Evolutionary conservation across 1,284 basidiomycete species (phyloP), one percentile per base, ranked within the genome.

Genomic region (Moniliella sp.): DNA sequence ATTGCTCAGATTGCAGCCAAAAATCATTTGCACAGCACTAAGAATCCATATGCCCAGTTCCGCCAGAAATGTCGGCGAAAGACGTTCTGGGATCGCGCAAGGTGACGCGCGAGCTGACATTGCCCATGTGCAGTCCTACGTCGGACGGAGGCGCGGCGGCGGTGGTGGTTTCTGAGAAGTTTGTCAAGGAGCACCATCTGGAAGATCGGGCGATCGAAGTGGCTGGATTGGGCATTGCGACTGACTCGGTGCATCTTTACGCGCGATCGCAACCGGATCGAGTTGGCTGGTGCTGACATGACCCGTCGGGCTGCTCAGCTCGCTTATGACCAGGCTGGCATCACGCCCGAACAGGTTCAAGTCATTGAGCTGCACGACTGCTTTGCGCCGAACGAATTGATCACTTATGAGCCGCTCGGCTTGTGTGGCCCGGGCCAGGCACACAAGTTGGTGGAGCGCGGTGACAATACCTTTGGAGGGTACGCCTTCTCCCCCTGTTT

Each of bases 41-140:
- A 76, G 33, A 83, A 83, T 48, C 79, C 80, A 0, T 83, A 84
- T 48, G 75, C 78, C 1, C 80, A 83, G 53, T 83, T 84, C 63
- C 69, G 51, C 14, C 36, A 33, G 23, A 34, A 42, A 8, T 45
- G 3, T 25, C 33, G 26, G 31, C 36, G 19, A 38, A 42, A 15
- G 41, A 52, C 25, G 43, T 55, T 5, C 23, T 31, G 33, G 45
- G 48, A 33, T 40, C 51, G 18, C 42, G 48, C 19, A 48, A 50
- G 61, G 72, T 81, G 52, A 76, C 69, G 17, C 72, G 72, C 31
- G 70, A 78, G 50, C 62, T 82, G 27, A 82, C 79, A 2, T 75
- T 77, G 51, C 76, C 72, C 54, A 81, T 82, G 78, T 84, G 80
- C 53, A 79, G 75, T 43, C 80, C 80, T 1, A 83, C 80, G 5